phyloP scores from a whole-genome alignment of 2,329 filamentous ascomycete genomes.

The Ophiostoma sp. region DNA sequence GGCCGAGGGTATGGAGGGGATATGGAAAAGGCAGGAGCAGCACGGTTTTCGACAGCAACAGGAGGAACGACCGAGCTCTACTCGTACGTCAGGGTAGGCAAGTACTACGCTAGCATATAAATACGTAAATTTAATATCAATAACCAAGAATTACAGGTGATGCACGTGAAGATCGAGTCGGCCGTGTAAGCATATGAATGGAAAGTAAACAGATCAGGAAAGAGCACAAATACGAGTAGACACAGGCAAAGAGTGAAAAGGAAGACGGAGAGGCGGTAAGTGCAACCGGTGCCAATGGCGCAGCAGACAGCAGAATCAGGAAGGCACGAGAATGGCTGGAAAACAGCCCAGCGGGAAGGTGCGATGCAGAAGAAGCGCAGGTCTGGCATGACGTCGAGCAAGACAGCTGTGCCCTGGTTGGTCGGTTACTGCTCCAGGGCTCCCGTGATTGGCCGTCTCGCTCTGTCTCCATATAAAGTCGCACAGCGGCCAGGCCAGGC shows the following conservation, averaged over 20 bases:
- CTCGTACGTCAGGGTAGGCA: conserved; percentile 7
- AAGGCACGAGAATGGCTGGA: not conserved
- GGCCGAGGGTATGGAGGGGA: not conserved
- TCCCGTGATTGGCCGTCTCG: not conserved
- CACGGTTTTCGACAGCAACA: not conserved
- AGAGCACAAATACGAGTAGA: not conserved
- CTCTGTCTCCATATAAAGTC: not conserved
- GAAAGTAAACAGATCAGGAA: not conserved
- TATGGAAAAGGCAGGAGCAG: not conserved
- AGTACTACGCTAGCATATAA: not conserved
- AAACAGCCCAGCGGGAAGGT: conserved; percentile 7
- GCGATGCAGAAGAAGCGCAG: not conserved
- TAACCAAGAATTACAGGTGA: not conserved
- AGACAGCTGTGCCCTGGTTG: not conserved
- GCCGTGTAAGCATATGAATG: not conserved
- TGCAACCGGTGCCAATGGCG: too few species aligned
- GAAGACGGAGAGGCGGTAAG: too few species aligned
- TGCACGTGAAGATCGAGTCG: not conserved
- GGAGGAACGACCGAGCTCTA: conserved; percentile 2
- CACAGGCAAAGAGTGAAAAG: too few species aligned
- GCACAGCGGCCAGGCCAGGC: conserved; percentile 2
- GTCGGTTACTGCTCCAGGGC: not conserved
- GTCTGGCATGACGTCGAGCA: conserved; percentile 10
- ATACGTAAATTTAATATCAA: not conserved
- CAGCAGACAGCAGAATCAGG: not conserved